Conservation (phyloP, 129 eudicot species). For the Chrysanthemum makinoi region DNA sequence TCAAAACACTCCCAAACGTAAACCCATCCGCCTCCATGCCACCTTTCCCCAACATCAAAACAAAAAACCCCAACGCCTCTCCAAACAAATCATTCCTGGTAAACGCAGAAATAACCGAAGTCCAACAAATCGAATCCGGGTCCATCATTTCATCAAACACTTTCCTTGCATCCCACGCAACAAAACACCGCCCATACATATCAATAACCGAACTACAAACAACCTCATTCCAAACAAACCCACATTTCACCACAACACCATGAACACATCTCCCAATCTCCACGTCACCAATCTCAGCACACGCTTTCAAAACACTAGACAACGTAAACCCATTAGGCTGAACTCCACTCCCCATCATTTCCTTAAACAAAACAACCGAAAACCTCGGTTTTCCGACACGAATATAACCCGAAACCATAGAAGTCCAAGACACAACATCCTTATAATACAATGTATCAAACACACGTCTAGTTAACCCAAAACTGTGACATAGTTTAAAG, state of each 20-base stretch:
- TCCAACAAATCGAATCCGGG: slow-evolving; percentile 75
- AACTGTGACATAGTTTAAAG: slow-evolving; percentile 56
- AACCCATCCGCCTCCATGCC: slow-evolving; percentile 52
- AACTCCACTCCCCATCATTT: slow-evolving; percentile 54
- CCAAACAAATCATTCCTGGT: slow-evolving; percentile 61
- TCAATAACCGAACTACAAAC: slow-evolving; percentile 68
- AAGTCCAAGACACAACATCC: slow-evolving; percentile 83
- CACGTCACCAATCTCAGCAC: slow-evolving; percentile 56
- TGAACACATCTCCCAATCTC: slow-evolving; percentile 57
- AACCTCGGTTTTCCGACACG: slow-evolving; percentile 42
- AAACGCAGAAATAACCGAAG: slow-evolving; percentile 71
- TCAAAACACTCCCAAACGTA: slow-evolving; percentile 68
- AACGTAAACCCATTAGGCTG: slow-evolving; percentile 74
- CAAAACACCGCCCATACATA: slow-evolving; percentile 67
- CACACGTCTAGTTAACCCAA: slow-evolving; percentile 40
- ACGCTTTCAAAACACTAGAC: slow-evolving; percentile 75
- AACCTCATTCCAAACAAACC: slow-evolving; percentile 55
- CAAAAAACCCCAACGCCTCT: slow-evolving; percentile 60
- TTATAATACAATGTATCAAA: slow-evolving; percentile 53
- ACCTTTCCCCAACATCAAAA: slow-evolving; percentile 36
- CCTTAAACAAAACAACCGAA: slow-evolving; percentile 40
- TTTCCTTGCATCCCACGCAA: slow-evolving; percentile 35
- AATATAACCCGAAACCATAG: slow-evolving; percentile 71
- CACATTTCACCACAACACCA: slow-evolving; percentile 58
- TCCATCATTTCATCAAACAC: slow-evolving; percentile 70